Evolutionary conservation across 2,329 filamentous ascomycete genomes (phyloP), one percentile per base, ranked within the genome.

Genomic region (Paraphaeosphaeria minitans): DNA sequence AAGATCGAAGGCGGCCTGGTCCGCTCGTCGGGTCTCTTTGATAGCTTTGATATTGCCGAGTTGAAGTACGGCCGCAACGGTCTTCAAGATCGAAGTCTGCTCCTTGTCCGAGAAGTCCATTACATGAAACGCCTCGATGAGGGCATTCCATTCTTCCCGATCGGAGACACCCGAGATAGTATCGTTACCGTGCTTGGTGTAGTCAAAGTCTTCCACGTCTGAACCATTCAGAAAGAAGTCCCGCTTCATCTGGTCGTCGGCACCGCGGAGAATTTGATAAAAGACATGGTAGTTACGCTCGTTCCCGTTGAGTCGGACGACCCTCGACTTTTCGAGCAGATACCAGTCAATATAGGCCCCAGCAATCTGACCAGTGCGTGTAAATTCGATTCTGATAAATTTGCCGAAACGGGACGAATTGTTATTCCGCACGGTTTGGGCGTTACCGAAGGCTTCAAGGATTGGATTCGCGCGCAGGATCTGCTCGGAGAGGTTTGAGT

Each of bases 331-430:
- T 74, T 99, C 95, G 14, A 99, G 82, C 0, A 99, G 83, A 77
- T 98, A 99, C 95, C 95, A 99, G 75, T 99, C 93, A 65, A 99
- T 98, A 79, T 93, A 97, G 22, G 95, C 95, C 37, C 96, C 96
- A 4, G 91, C 91, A 65, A 99, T 99, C 55, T 95, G 90, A 29
- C 96, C 96, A 37, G 86, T 86, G 24, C 91, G 85, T 35, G 88
- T 92, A 78, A 99, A 97, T 74, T 97, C 93, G 71, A 99, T 99
- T 51, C 96, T 87, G 74, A 99, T 99, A 72, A 99, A 99, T 77
- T 99, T 99, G 73, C 95, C 95, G 71, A 99, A 99, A 64, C 95
- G 88, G 5, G 95, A 99, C 0, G 95, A 99, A 75, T 99, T 99
- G 80, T 99, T 95, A 77, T 99, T 99, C 55, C 95, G 87, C 31